phyloP scores from a whole-genome alignment of 345 rosid genomes.

The Adansonia digitata region DNA sequence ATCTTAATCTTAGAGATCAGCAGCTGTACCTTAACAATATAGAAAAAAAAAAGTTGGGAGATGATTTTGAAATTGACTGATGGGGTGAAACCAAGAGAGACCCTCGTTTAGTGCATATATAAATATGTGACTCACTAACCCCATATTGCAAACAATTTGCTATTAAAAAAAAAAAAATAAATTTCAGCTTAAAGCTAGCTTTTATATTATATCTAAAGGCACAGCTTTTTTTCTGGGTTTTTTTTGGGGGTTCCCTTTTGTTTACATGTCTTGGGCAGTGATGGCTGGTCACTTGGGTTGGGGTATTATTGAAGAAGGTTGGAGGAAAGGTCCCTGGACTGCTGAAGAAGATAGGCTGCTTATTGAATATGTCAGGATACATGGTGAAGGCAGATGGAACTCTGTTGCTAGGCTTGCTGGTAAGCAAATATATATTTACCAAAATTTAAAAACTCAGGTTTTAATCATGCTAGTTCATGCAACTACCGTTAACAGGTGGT shows the following conservation, averaged over 20 bases:
- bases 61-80: too few species aligned
- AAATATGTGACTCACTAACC: constrained; percentile 44
- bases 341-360: constrained; percentile 80
- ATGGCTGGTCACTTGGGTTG: constrained; percentile 59
- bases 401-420: constrained; percentile 86
- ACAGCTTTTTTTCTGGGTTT: not conserved
- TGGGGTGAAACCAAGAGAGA: too few species aligned
- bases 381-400: constrained; percentile 94
- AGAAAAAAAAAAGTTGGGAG: too few species aligned
- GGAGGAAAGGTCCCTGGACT: constrained; percentile 98
- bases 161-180: not conserved
- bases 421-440: not conserved
- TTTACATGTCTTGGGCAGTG: constrained; percentile 55
- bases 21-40: too few species aligned
- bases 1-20: too few species aligned
- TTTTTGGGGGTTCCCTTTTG: not conserved
- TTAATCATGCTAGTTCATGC: too few species aligned
- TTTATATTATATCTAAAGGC: constrained; percentile 6
- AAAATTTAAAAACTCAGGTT: too few species aligned
- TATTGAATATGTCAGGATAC: constrained; percentile 58
- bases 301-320: constrained; percentile 59
- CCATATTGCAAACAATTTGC: constrained; percentile 36
- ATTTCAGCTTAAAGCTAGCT: too few species aligned
- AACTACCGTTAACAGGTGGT: too few species aligned
- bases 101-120: constrained; percentile 31